Percentiles rank a stretch among this genome's conserved stretches.
phyloP scores from a whole-genome alignment of 768 basidiomycete species.

The Leccinum olivaceopallidum region DNA sequence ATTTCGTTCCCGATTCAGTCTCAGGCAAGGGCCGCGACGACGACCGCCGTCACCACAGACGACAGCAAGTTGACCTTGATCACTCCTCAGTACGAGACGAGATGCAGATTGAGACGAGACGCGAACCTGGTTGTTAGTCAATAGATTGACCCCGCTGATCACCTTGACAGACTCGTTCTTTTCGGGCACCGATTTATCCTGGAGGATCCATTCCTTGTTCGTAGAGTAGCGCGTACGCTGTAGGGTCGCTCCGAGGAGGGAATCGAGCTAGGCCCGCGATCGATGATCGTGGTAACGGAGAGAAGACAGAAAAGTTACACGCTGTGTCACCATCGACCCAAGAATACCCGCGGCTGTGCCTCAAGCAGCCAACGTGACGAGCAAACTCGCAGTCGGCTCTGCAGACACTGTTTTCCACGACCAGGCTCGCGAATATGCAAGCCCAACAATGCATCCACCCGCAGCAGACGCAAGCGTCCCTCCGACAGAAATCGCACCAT shows the following conservation, averaged over 20 bases:
- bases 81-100: slow-evolving; percentile 6
- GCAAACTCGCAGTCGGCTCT: slow-evolving; percentile 73
- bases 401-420: slow-evolving; percentile 79
- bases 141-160: slow-evolving; percentile 61
- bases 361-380: slow-evolving; percentile 50
- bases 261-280: slow-evolving; percentile 61
- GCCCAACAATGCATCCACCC: slow-evolving; percentile 77
- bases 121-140: slow-evolving; percentile 82
- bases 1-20: not conserved
- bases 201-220: slow-evolving; percentile 60
- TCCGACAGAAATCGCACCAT: slow-evolving; percentile 77
- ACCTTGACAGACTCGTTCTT: slow-evolving; percentile 51
- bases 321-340: slow-evolving; percentile 65
- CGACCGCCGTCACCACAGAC: slow-evolving; percentile 38
- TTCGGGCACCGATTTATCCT: slow-evolving; percentile 45
- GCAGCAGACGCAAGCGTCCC: slow-evolving; percentile 73
- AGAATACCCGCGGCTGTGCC: slow-evolving; percentile 68
- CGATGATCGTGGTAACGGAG: not conserved
- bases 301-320: not conserved
- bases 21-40: slow-evolving; percentile 38
- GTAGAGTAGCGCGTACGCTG: slow-evolving; percentile 77
- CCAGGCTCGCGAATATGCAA: slow-evolving; percentile 49
- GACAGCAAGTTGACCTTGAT: slow-evolving; percentile 47
- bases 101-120: not conserved
- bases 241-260: slow-evolving; percentile 82